Evolutionary conservation across 2,329 filamentous ascomycete species (phyloP).

Genomic region (Cercospora citrullina): DNA sequence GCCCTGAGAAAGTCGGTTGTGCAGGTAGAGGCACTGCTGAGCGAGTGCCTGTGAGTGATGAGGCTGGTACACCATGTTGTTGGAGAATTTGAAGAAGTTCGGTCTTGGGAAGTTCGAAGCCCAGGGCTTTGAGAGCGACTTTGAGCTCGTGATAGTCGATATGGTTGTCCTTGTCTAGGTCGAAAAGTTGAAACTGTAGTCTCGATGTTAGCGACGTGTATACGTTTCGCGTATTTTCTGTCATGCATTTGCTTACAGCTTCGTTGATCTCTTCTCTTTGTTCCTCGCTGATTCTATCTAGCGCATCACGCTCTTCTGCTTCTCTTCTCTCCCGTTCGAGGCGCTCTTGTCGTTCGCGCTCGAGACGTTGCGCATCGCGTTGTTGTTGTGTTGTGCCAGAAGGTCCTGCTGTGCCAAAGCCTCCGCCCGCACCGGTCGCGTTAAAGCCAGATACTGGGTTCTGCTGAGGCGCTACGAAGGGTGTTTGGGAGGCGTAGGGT

Average conservation of each 20-base stretch:
- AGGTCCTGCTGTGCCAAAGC: slow-evolving; percentile 11
- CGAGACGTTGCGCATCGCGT: slow-evolving; percentile 45
- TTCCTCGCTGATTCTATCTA: slow-evolving; percentile 72
- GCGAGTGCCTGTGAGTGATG: slow-evolving; percentile 38
- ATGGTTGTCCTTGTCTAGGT: slow-evolving; percentile 89
- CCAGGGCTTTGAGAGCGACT: slow-evolving; percentile 91
- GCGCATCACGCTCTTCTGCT: slow-evolving; percentile 47
- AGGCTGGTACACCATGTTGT: slow-evolving; percentile 68
- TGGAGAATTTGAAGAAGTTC: slow-evolving; percentile 81
- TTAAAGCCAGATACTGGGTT: slow-evolving; percentile 31
- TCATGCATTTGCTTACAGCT: slow-evolving; percentile 59
- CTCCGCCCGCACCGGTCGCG: slow-evolving; percentile 36
- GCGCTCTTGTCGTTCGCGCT: slow-evolving; percentile 45
- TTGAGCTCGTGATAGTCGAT: slow-evolving; percentile 99
- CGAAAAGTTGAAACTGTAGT: slow-evolving; percentile 83
- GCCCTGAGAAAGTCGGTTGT: slow-evolving; percentile 40
- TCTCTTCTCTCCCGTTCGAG: slow-evolving; percentile 45
- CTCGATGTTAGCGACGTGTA: neutral
- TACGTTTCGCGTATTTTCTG: neutral
- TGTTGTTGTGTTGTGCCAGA: slow-evolving; percentile 39
- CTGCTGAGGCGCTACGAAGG: slow-evolving; percentile 40
- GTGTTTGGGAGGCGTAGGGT: slow-evolving; percentile 34
- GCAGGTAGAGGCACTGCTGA: slow-evolving; percentile 32
- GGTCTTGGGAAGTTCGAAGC: slow-evolving; percentile 84
- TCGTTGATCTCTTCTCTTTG: slow-evolving; percentile 92